phyloP scores from a whole-genome alignment of 306 rosid genomes.

The Corylus heterophylla region DNA sequence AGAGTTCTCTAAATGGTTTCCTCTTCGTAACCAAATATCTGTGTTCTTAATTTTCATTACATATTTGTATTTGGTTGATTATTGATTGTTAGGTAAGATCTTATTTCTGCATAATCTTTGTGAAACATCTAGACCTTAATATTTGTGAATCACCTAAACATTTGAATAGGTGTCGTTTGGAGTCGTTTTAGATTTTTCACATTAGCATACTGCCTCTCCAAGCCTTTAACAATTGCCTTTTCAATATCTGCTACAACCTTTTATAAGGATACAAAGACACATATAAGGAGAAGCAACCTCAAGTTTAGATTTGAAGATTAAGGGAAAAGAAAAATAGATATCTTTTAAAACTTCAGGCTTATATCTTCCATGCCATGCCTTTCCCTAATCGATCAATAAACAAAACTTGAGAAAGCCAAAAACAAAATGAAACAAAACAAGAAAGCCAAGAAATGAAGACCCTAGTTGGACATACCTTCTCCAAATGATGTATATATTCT shows the following conservation, averaged over 20 bases:
- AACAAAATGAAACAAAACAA: background rate
- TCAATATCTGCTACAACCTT: constrained; percentile 40
- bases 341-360: background rate
- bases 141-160: no score
- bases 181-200: no score
- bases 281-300: constrained; percentile 5
- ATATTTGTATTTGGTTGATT: no score
- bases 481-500: constrained; percentile 25
- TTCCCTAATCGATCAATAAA: background rate
- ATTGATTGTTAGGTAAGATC: no score
- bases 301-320: background rate
- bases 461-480: constrained; percentile 28
- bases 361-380: background rate
- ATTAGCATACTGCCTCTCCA: constrained; percentile 34
- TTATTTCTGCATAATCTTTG: no score
- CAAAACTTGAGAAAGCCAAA: background rate
- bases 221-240: constrained; percentile 31
- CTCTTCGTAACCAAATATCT: no score
- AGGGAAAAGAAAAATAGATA: background rate
- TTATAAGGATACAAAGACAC: background rate
- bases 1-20: no score
- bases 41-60: no score
- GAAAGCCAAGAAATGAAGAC: background rate
- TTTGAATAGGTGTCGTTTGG: no score
- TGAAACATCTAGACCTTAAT: no score